Evolutionary conservation across 306 rosid species (phyloP), one percentile per base, ranked within the genome.

Genomic region (Trifolium pratense): DNA sequence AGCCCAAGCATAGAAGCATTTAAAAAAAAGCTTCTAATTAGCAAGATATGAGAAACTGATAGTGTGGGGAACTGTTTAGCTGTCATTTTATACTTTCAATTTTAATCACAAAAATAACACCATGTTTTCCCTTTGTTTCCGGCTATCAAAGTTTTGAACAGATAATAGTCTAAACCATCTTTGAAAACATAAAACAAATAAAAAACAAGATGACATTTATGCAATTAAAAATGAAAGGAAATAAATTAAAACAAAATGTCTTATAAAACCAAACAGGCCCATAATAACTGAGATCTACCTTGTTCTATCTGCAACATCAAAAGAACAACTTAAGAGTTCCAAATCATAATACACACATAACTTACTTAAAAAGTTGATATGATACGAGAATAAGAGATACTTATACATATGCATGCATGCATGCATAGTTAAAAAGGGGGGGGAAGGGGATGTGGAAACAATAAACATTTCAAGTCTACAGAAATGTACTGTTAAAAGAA

Each of bases 401-500:
- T 63, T 36, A 42, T 32, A 52, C 37, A 66, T 43, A 72, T 42
- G 65, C 53, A 37, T 16, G 20, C 53, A 37, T 16, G 20, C 29
- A 45, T 13, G 20, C 34, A 18, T 66, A 13, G 72, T 60, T 25
- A 6, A 46, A 69, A 55, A 36, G 12, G 37, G 8, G 8, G 61
- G 46, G 34, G 67, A 72, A 80, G 21, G 37, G 42, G 59, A 5
- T 43, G 43, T 25, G 53, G 25, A 77, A 29, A 16, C 9, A 17
- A 7, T 43, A 21, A 31, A 66, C 7, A 79, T 48, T 49, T 46
- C 74, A 71, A 39, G 52, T 60, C 78, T 16, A 51, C 66, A 73
- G 29, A 63, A 67, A 55, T 68, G 64, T 9, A 59, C 49, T 69
- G 76, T 65, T 39, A 45, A 69, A 9, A 74, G 66, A 70, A 70